These are phyloP conservation scores for Metarhizium guizhouense DNA, from an alignment of 2,329 filamentous ascomycete genomes.

Conservation along the genomic window DNA sequence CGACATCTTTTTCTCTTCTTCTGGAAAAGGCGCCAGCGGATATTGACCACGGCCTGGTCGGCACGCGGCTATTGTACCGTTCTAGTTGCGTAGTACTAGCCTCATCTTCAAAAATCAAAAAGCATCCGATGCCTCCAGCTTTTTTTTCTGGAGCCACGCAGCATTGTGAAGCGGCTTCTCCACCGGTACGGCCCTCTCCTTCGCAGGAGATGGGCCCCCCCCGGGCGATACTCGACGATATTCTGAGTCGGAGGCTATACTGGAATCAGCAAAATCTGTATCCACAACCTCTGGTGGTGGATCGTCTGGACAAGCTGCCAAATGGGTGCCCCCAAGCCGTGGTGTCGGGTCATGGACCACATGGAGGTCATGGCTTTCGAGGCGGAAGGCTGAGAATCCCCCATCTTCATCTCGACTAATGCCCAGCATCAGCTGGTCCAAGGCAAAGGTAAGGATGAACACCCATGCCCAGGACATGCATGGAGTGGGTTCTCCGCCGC, in stretches of 20 bases:
- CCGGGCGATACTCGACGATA: background rate
- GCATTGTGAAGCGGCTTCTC: background rate
- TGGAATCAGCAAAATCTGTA: background rate
- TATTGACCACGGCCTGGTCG: no score
- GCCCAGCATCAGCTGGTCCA: background rate
- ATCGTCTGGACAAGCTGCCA: background rate
- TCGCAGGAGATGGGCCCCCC: background rate
- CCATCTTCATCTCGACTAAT: background rate
- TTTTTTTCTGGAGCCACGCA: no score
- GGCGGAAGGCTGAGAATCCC: background rate
- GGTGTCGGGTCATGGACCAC: background rate
- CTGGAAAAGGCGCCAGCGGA: no score
- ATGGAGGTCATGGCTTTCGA: background rate
- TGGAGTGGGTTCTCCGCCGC: no score
- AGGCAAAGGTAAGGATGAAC: no score
- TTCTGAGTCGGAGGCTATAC: background rate
- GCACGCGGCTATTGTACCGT: no score
- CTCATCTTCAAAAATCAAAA: no score
- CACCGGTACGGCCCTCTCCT: conserved; percentile 10
- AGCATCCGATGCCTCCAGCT: no score
- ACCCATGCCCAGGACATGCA: background rate
- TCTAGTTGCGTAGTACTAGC: no score
- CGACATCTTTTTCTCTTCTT: no score
- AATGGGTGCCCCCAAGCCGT: background rate
- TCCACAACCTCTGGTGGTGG: background rate